A percentile compares a stretch with the other conserved stretches of the same genome.
These are phyloP conservation scores for Sphagnurus paluster DNA, from an alignment of 1,284 basidiomycete genomes.

Conservation along the genomic window DNA sequence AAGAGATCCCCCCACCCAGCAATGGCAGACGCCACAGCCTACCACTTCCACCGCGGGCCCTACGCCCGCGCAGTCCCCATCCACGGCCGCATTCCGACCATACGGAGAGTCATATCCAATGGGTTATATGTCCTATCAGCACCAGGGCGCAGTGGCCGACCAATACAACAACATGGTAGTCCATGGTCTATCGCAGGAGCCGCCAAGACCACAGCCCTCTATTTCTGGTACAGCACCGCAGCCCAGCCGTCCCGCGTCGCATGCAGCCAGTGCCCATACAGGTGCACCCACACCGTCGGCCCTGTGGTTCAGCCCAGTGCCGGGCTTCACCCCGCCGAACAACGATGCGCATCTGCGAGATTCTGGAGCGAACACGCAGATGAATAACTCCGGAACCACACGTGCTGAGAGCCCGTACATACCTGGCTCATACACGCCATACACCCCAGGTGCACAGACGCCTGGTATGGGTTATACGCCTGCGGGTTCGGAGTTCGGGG, in stretches of 20 bases:
- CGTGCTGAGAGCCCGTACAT: too few species aligned
- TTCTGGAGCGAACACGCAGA: too few species aligned
- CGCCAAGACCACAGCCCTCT: not conserved
- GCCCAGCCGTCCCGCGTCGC: not conserved
- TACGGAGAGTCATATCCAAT: conserved; percentile 13
- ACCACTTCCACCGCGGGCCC: not conserved
- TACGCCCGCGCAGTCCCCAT: conserved; percentile 2
- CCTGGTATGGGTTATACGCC: too few species aligned
- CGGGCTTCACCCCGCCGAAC: not conserved
- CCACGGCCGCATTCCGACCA: not conserved
- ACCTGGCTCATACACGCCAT: too few species aligned
- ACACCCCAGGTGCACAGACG: too few species aligned
- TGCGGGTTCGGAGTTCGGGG: too few species aligned
- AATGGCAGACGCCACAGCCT: not conserved
- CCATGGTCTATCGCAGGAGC: not conserved
- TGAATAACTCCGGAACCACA: too few species aligned
- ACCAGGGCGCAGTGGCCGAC: conserved; percentile 10
- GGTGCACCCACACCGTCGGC: not conserved
- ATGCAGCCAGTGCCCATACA: not conserved
- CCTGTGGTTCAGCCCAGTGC: not conserved
- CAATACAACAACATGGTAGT: conserved; percentile 10
- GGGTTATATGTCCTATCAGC: conserved; percentile 18
- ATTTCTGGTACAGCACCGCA: not conserved
- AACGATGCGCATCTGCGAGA: too few species aligned
- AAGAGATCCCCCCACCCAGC: not conserved